These are phyloP conservation scores for Capsella rubella DNA, from an alignment of 441 rosid species.

Conservation along the genomic window DNA sequence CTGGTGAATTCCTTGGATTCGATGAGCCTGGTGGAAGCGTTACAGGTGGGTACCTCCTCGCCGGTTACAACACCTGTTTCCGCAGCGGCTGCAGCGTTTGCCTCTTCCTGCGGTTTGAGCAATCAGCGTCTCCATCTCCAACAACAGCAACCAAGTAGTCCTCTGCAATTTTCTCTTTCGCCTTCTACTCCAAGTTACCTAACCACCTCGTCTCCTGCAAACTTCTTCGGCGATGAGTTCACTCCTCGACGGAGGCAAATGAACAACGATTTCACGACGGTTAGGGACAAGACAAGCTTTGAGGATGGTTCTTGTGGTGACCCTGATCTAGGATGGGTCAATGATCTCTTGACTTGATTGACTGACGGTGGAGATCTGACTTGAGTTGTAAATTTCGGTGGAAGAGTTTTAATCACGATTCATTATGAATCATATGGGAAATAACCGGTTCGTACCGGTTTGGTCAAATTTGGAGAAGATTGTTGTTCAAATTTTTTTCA, in stretches of 20 bases:
- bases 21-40: conserved; percentile 38
- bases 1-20: conserved; percentile 51
- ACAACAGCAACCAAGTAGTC: conserved; percentile 31
- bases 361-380: conserved; percentile 2
- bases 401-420: conserved; percentile 9
- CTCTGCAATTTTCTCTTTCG: conserved; percentile 41
- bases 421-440: neutral
- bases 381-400: conserved; percentile 18
- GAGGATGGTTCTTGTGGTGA: conserved; percentile 46
- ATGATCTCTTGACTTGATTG: conserved; percentile 68
- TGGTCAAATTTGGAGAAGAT: conserved; percentile 17
- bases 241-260: conserved; percentile 28
- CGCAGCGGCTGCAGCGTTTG: conserved; percentile 33
- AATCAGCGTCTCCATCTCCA: conserved; percentile 36
- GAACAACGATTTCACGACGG: conserved; percentile 15
- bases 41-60: conserved; percentile 29
- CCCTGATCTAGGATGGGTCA: conserved; percentile 93
- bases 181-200: conserved; percentile 47
- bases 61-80: conserved; percentile 42
- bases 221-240: conserved; percentile 25
- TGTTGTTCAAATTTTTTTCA: conserved; percentile 41
- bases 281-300: conserved; percentile 20
- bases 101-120: conserved; percentile 34
- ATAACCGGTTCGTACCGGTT: neutral
- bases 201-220: conserved; percentile 10